Evolutionary conservation across 2,329 filamentous ascomycete species (phyloP).

Genomic region (Fragosphaeria purpurea): DNA sequence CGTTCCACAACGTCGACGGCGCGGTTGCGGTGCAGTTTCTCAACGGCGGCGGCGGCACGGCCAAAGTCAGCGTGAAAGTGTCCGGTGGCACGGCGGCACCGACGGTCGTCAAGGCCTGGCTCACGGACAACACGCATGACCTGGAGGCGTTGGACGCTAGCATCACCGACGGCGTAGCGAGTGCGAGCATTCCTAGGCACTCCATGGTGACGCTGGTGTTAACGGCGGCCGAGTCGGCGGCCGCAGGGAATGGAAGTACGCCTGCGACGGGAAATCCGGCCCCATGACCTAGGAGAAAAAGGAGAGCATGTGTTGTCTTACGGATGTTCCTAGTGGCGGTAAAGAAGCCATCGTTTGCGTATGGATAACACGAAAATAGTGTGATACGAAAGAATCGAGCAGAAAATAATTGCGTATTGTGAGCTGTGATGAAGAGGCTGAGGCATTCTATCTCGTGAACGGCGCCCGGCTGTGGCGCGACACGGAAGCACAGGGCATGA

Average conservation of each 20-base stretch:
- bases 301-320: too few relatives aligned
- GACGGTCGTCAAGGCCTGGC: slow-evolving; percentile 4
- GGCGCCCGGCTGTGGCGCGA: too few relatives aligned
- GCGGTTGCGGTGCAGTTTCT: slow-evolving; percentile 21
- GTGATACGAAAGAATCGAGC: too few relatives aligned
- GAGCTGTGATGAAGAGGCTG: too few relatives aligned
- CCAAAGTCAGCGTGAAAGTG: slow-evolving; percentile 8
- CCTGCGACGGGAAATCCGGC: too few relatives aligned
- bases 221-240: not conserved
- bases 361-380: not conserved
- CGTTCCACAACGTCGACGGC: slow-evolving; percentile 24
- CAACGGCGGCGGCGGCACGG: slow-evolving; percentile 15
- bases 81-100: slow-evolving; percentile 2
- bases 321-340: too few relatives aligned
- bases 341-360: not conserved
- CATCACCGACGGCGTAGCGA: slow-evolving; percentile 3
- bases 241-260: not conserved
- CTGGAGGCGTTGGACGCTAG: slow-evolving; percentile 1
- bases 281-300: too few relatives aligned
- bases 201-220: slow-evolving; percentile 8
- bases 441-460: too few relatives aligned
- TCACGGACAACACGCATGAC: slow-evolving; percentile 9
- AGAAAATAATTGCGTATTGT: too few relatives aligned
- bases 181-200: slow-evolving; percentile 1
- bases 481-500: too few relatives aligned